Base-by-base conservation (phyloP, 2,329 filamentous ascomycete species). In the Aspergillus caelatus region DNA sequence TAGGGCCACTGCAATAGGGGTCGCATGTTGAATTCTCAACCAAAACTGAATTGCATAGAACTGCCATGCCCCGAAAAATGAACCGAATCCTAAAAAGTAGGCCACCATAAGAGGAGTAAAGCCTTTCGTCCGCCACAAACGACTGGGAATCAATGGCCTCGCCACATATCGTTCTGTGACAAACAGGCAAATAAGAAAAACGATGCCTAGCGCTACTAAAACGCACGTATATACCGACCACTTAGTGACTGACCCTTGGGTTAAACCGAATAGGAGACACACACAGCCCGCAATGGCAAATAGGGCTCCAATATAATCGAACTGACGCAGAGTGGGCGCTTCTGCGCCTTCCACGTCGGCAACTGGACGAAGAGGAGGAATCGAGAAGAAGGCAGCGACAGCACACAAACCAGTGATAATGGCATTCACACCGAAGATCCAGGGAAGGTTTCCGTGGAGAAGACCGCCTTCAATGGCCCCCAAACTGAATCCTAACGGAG, bases 251-350 rank as follows among this genome's bases (percentile, higher is more conserved):
- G 81, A 79, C 3, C 82, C 83, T 68, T 85, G 83, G 45, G 86
- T 87, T 75, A 84, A 84, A 0, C 84, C 83, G 58, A 87, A 84
- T 61, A 87, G 85, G 67, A 87, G 78, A n/a, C 86, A 78, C 3
- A 86, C 78, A 61, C 86, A 78, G 8, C 80, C 83, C 3, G 77
- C 75, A 7, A 86, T 79, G 6, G 85, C 85, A 4, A 79, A 75
- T 4, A 77, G 63, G 7, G 79, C 79, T 12, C 84, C 85, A 7
- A 80, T 68, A 23, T 75, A 79, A 50, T 75, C 73, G 50, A 75
- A 75, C 48, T 75, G 70, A 9, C 72, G 70, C 10, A 80, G 66
- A 61, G 70, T 60, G 65, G 75, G 65, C 7, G 67, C 69, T 67
- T 74, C 70, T 21, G 64, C 68, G 62, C 71, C 74, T 43, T 70